A percentile compares a stretch with the other conserved stretches of the same genome.
Conservation (phyloP, 768 basidiomycete species). For the Amanita muscaria region DNA sequence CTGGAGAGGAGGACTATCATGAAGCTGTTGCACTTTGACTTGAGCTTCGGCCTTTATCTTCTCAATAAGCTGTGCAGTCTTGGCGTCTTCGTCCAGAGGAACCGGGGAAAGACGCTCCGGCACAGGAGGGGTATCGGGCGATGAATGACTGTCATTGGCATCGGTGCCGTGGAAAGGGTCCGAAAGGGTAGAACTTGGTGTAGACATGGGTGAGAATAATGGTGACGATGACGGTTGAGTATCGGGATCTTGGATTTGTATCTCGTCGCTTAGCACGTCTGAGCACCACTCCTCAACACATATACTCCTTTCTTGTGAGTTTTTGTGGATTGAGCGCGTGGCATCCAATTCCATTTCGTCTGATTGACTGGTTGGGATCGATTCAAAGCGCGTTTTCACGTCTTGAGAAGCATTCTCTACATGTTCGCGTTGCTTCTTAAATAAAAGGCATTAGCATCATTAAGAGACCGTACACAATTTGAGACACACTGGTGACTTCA, state of each 20-base stretch:
- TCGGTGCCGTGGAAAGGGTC: background rate
- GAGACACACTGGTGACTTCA: slow-evolving; percentile 19
- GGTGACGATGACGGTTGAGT: background rate
- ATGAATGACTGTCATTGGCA: slow-evolving; percentile 14
- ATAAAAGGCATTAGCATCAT: slow-evolving; percentile 7
- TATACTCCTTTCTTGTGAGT: slow-evolving; percentile 23
- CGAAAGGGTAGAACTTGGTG: slow-evolving; percentile 1
- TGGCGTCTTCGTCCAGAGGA: slow-evolving; percentile 29
- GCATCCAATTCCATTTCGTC: slow-evolving; percentile 50
- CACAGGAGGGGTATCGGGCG: slow-evolving; percentile 13
- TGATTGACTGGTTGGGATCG: slow-evolving; percentile 59
- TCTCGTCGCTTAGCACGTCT: slow-evolving; percentile 3
- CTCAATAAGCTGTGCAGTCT: slow-evolving; percentile 51
- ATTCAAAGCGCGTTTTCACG: slow-evolving; percentile 13
- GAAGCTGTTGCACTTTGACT: slow-evolving; percentile 36
- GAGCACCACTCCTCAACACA: slow-evolving; percentile 36
- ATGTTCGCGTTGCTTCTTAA: background rate
- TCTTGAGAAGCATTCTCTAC: background rate
- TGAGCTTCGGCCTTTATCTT: slow-evolving; percentile 56
- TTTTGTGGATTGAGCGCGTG: slow-evolving; percentile 16
- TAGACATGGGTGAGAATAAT: background rate
- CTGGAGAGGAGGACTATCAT: slow-evolving; percentile 28
- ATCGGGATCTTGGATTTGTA: slow-evolving; percentile 4
- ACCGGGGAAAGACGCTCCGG: slow-evolving; percentile 23
- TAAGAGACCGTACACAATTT: slow-evolving; percentile 14